Conservation (phyloP, 768 basidiomycete genomes). For the Cyclocybe aegerita region DNA sequence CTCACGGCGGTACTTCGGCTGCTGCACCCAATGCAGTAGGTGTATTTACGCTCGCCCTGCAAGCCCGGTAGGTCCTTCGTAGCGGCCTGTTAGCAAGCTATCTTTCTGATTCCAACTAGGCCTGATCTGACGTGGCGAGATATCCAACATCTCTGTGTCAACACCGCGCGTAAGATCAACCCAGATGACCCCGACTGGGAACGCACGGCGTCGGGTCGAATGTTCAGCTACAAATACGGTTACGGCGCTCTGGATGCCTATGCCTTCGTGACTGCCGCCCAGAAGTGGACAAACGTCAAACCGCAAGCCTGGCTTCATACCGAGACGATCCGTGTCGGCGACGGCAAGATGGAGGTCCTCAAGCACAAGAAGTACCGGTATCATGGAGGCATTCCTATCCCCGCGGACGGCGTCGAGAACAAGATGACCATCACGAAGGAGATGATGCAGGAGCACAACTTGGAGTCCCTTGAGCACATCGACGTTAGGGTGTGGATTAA, state of each 20-base stretch:
- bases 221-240: constrained; percentile 87
- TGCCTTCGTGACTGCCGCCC: constrained; percentile 74
- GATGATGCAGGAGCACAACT: constrained; percentile 68
- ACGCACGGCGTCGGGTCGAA: constrained; percentile 63
- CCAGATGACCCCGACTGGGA: constrained; percentile 94
- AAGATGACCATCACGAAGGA: constrained; percentile 63
- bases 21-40: constrained; percentile 96
- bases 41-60: constrained; percentile 85
- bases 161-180: constrained; percentile 75
- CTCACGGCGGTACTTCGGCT: constrained; percentile 94
- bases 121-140: constrained; percentile 98
- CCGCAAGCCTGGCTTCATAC: constrained; percentile 91
- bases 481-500: constrained; percentile 91
- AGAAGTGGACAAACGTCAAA: constrained; percentile 82
- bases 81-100: neutral
- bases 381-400: constrained; percentile 66
- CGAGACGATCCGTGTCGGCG: constrained; percentile 61
- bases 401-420: constrained; percentile 58
- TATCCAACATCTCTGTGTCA: constrained; percentile 84
- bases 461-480: constrained; percentile 89
- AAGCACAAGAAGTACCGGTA: constrained; percentile 42
- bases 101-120: constrained; percentile 34
- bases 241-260: constrained; percentile 88
- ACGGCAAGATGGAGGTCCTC: constrained; percentile 50
- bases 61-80: constrained; percentile 60